Evolutionary conservation across 768 basidiomycete species (phyloP).

Genomic region (Gymnopilus dilepis): DNA sequence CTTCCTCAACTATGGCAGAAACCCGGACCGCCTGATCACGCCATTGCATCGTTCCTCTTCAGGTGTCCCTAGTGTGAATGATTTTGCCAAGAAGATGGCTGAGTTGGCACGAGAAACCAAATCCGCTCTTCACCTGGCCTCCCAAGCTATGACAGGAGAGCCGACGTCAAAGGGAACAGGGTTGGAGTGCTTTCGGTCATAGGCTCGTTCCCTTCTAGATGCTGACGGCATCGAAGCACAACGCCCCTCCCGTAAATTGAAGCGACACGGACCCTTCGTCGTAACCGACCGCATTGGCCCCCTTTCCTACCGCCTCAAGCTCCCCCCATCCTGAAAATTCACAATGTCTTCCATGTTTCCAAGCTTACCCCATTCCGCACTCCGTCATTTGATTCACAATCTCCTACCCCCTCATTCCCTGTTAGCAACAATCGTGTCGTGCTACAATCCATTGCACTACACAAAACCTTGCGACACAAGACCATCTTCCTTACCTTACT

Average conservation of each 20-base stretch:
- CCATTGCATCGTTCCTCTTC: neutral
- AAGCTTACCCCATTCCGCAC: slow-evolving; percentile 6
- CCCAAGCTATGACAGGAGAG: slow-evolving; percentile 29
- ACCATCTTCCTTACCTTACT: neutral
- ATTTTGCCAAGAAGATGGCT: slow-evolving; percentile 28
- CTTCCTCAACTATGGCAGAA: slow-evolving; percentile 28
- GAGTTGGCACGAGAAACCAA: slow-evolving; percentile 23
- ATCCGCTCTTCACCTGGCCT: slow-evolving; percentile 23
- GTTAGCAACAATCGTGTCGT: too few species aligned
- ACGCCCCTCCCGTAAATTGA: slow-evolving; percentile 27
- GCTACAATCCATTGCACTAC: neutral
- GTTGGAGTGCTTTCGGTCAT: neutral
- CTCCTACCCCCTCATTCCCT: neutral
- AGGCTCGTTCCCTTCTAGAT: slow-evolving; percentile 26
- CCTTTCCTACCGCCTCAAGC: slow-evolving; percentile 22
- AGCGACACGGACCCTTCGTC: slow-evolving; percentile 31
- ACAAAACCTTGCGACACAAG: neutral
- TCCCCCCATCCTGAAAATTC: slow-evolving; percentile 26
- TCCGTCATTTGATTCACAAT: slow-evolving; percentile 3
- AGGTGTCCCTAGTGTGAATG: slow-evolving; percentile 26
- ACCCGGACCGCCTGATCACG: neutral
- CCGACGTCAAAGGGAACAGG: slow-evolving; percentile 7
- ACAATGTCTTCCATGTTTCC: slow-evolving; percentile 20
- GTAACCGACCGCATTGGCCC: slow-evolving; percentile 22
- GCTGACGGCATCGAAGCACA: slow-evolving; percentile 19